phyloP scores from a whole-genome alignment of 2,329 filamentous ascomycete species.

The Macrophomina pseudophaseolina region DNA sequence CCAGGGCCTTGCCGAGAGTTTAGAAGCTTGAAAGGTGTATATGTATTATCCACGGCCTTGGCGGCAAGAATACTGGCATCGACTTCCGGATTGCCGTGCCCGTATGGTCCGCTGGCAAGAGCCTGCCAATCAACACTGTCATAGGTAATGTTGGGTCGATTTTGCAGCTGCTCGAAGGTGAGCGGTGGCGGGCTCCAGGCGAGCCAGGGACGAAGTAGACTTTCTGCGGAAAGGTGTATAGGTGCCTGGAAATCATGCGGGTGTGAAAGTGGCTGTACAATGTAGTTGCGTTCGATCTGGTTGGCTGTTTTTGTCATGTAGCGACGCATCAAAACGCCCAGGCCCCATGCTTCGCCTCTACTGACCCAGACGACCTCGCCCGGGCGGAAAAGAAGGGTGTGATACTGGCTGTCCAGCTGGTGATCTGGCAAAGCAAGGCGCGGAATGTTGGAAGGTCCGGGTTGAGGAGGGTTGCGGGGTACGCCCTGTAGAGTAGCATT shows the following conservation, averaged over 20 bases:
- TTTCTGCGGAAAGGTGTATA: constrained; percentile 51
- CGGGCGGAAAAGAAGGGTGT: constrained; percentile 57
- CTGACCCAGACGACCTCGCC: constrained; percentile 65
- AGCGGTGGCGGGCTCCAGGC: constrained; percentile 62
- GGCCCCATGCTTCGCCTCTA: constrained; percentile 58
- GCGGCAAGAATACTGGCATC: constrained; percentile 64
- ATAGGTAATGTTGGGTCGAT: constrained; percentile 48
- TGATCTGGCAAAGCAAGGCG: constrained; percentile 52
- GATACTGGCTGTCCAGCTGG: constrained; percentile 53
- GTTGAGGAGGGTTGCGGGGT: neutral
- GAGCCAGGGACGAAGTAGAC: constrained; percentile 60
- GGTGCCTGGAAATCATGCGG: constrained; percentile 46
- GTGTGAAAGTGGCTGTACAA: constrained; percentile 57
- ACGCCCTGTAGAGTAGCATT: neutral
- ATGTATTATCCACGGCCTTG: constrained; percentile 60
- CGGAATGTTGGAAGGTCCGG: neutral
- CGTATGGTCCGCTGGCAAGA: constrained; percentile 46
- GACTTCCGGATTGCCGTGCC: constrained; percentile 57
- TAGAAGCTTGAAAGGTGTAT: constrained; percentile 58
- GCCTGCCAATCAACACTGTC: constrained; percentile 58
- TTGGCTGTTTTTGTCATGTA: constrained; percentile 45
- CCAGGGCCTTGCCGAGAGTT: constrained; percentile 44
- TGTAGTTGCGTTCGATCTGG: constrained; percentile 41
- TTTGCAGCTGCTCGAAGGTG: constrained; percentile 52
- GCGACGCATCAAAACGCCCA: constrained; percentile 57